phyloP scores from a whole-genome alignment of 2,329 filamentous ascomycete species.

The Alternaria infectoria region DNA sequence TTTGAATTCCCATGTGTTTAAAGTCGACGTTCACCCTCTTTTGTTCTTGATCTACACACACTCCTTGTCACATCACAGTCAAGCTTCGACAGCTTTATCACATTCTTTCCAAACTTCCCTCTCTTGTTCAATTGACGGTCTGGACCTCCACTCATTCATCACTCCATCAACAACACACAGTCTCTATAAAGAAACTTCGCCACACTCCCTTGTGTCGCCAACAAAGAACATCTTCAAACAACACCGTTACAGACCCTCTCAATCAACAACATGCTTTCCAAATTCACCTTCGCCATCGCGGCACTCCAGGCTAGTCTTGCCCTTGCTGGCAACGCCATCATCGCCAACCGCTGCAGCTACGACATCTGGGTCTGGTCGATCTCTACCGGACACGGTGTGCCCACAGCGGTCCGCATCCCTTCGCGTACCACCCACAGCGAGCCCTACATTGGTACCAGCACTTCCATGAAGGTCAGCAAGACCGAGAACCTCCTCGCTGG shows the following conservation, averaged over 20 bases:
- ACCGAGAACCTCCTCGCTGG: slow-evolving; percentile 23
- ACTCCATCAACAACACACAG: background rate
- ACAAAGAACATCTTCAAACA: background rate
- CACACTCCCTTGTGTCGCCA: background rate
- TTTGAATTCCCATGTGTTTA: background rate
- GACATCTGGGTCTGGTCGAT: slow-evolving; percentile 37
- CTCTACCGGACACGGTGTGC: slow-evolving; percentile 11
- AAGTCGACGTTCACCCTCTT: background rate
- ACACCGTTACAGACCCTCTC: background rate
- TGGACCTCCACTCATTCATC: slow-evolving; percentile 3
- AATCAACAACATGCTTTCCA: slow-evolving; percentile 25
- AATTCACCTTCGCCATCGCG: slow-evolving; percentile 18
- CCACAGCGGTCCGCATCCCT: slow-evolving; percentile 18
- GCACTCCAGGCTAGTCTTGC: slow-evolving; percentile 26
- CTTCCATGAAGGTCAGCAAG: slow-evolving; percentile 35
- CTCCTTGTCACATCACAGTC: slow-evolving; percentile 3
- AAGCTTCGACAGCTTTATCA: slow-evolving; percentile 13
- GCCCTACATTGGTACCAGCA: slow-evolving; percentile 23
- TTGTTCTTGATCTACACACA: background rate
- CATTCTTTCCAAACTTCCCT: slow-evolving; percentile 5
- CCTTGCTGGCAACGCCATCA: slow-evolving; percentile 29
- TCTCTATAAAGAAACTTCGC: background rate
- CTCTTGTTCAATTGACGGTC: slow-evolving; percentile 6
- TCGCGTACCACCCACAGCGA: slow-evolving; percentile 28
- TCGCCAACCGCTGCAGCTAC: slow-evolving; percentile 34